phyloP scores from a whole-genome alignment of 78 protist genomes.

The Ministeria vibrans region DNA sequence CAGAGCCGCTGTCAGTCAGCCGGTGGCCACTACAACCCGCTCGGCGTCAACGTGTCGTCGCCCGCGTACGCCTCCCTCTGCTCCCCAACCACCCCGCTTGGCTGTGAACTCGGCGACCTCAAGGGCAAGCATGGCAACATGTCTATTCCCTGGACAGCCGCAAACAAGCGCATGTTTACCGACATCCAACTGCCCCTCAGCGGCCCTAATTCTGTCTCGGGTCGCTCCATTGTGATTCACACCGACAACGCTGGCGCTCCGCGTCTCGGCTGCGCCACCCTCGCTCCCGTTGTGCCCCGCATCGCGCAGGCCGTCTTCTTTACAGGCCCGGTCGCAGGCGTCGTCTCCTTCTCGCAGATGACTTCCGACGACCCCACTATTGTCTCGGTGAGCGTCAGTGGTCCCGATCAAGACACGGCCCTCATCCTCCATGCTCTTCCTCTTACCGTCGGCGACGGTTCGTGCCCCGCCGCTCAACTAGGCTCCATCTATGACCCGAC shows the following conservation, averaged over 20 bases:
- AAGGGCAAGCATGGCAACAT: neutral
- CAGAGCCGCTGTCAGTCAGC: neutral
- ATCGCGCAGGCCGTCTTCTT: neutral
- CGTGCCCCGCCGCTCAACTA: neutral
- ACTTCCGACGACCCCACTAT: neutral
- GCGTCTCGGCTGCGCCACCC: neutral
- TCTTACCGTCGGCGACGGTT: neutral
- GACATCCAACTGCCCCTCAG: constrained; percentile 2
- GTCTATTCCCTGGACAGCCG: neutral
- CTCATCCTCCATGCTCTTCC: neutral
- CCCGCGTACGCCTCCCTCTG: neutral
- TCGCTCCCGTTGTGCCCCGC: neutral
- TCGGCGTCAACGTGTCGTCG: neutral
- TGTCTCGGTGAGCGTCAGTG: neutral
- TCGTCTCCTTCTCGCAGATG: neutral
- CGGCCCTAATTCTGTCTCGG: neutral
- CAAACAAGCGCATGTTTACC: neutral
- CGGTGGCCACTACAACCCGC: constrained; percentile 6
- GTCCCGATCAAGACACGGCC: neutral
- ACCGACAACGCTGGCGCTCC: neutral
- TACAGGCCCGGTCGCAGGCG: neutral
- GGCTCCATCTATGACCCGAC: neutral
- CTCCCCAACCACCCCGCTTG: neutral
- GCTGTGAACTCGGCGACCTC: constrained; percentile 1
- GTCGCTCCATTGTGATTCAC: constrained; percentile 3